Evolutionary conservation across 2,329 filamentous ascomycete species (phyloP).

Genomic region (Aspergillus ruber): DNA sequence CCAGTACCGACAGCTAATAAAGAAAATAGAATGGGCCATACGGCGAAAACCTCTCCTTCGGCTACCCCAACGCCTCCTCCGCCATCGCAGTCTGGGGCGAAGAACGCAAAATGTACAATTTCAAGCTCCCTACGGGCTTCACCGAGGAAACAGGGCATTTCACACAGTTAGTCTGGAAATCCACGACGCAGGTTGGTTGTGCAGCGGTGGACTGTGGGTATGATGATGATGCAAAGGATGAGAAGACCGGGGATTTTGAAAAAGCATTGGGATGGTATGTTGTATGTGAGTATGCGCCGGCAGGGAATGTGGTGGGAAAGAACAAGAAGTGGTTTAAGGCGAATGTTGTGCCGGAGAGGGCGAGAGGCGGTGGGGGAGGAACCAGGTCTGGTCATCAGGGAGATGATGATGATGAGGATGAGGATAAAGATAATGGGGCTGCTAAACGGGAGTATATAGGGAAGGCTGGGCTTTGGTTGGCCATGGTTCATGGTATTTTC

Average conservation of each 20-base stretch:
- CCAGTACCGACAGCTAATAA: not conserved
- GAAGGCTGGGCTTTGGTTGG: not conserved
- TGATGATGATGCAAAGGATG: conserved; percentile 14
- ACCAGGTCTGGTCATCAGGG: not conserved
- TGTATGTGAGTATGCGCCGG: conserved; percentile 64
- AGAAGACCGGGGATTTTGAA: not conserved
- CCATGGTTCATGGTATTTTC: conserved; percentile 1
- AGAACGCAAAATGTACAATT: conserved; percentile 56
- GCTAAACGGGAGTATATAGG: conserved; percentile 1
- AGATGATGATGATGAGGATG: not conserved
- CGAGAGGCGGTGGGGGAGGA: not conserved
- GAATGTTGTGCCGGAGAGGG: conserved; percentile 20
- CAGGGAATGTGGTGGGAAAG: conserved; percentile 52
- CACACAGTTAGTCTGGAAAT: conserved; percentile 66
- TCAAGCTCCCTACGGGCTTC: conserved; percentile 49
- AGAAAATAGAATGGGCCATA: conserved; percentile 50
- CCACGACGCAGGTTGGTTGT: conserved; percentile 56
- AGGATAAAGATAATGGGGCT: not conserved
- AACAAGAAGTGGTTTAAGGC: conserved; percentile 23
- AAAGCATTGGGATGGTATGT: conserved; percentile 54
- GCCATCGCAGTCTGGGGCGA: conserved; percentile 62
- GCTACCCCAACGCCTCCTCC: conserved; percentile 54
- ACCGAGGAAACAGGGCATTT: conserved; percentile 60
- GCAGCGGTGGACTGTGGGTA: conserved; percentile 39
- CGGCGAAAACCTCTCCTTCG: conserved; percentile 69